Evolutionary conservation across 1,284 basidiomycete species (phyloP), one percentile per base, ranked within the genome.

Genomic region (Malassezia psittaci): DNA sequence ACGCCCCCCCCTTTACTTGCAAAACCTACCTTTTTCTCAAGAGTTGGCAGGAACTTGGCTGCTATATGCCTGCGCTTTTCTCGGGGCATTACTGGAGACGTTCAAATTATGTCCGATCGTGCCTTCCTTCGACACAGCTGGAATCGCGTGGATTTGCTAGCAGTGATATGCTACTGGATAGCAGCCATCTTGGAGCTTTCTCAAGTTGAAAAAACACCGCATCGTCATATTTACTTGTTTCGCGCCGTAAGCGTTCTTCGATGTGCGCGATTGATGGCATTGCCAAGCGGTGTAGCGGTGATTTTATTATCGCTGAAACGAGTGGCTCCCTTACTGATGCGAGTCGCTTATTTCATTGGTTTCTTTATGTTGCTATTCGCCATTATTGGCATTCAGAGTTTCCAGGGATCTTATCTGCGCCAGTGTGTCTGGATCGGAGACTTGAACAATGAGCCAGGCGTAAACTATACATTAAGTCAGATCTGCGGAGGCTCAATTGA

Each of bases 291-390:
- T 76, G 96, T 93, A n/a, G 62, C 65, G 83, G 96, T 90, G 0
- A 96, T 98, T 69, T 84, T 96, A 79, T 85, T 85, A 57, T 91
- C 88, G 10, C 79, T 98, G 59, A 98, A 98, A 77, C 84, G 83
- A 0, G 90, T 93, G 0, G 82, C 85, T 15, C 90, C 91, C 0
- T 78, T 96, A 18, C 81, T 98, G 16, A 83, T 88, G 16, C 87
- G 85, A 62, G 91, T 96, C 6, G 81, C 88, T 1, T 88, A 88
- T 74, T 96, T 96, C 71, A 86, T 93, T 21, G 65, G 90, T 34
- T 96, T 96, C 68, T 90, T 90, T 0, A 86, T 90, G 77, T 78
- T 85, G 5, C 72, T 96, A 8, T 96, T 96, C 76, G 88, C 87
- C 42, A 68, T 73, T 57, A 68, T 74, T 41, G 72, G 72, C 43